phyloP scores from a whole-genome alignment of 2,329 filamentous ascomycete species.

The Penicillium hesseltinei region DNA sequence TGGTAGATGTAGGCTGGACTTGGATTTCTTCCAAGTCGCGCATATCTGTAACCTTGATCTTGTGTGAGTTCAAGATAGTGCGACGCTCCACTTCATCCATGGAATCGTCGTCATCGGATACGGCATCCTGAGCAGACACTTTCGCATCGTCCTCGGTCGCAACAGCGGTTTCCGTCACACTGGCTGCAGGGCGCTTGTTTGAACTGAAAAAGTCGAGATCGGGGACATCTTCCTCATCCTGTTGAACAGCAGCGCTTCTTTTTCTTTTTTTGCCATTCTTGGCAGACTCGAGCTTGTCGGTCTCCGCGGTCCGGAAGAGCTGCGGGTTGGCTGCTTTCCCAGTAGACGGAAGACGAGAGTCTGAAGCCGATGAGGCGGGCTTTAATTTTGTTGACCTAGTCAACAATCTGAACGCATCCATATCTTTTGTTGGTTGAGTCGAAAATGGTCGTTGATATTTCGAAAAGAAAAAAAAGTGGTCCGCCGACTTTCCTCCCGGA shows the following conservation, averaged over 20 bases:
- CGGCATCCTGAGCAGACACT: conserved; percentile 22
- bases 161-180: conserved; percentile 14
- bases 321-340: conserved; percentile 41
- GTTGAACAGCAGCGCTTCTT: conserved; percentile 25
- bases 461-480: conserved; percentile 29
- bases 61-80: conserved; percentile 72
- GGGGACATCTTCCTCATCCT: conserved; percentile 26
- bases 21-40: conserved; percentile 48
- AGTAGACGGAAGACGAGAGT: conserved; percentile 39
- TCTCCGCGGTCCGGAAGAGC: conserved; percentile 35
- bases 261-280: conserved; percentile 40
- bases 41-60: conserved; percentile 80
- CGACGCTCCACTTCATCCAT: conserved; percentile 71
- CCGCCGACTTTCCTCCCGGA: conserved; percentile 26
- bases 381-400: conserved; percentile 47
- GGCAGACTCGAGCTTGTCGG: conserved; percentile 30
- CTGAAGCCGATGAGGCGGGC: conserved; percentile 26
- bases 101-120: conserved; percentile 25
- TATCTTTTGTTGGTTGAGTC: conserved; percentile 24
- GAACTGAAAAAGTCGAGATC: conserved; percentile 41
- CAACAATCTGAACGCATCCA: conserved; percentile 48
- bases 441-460: conserved; percentile 17
- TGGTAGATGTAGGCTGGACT: conserved; percentile 21
- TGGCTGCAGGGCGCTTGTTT: conserved; percentile 26
- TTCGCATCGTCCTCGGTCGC: conserved; percentile 18